phyloP scores from a whole-genome alignment of 2,329 filamentous ascomycete genomes.

The Geoglossum cookeanum region DNA sequence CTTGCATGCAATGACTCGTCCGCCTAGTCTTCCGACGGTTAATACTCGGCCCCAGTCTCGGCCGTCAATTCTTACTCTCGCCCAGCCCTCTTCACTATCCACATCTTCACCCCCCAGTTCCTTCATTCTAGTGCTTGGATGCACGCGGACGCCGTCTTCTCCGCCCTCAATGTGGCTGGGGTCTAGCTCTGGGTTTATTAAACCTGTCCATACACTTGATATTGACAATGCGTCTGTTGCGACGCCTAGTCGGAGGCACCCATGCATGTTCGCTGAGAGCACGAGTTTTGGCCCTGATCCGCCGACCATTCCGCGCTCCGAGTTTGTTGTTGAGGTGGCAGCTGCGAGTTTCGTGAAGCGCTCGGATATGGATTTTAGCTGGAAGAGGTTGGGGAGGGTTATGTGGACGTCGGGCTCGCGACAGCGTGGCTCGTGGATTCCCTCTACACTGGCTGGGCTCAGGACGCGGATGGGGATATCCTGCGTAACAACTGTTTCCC shows the following conservation, averaged over 20 bases:
- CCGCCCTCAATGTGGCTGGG: slow-evolving; percentile 50
- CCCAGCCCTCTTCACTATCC: slow-evolving; percentile 66
- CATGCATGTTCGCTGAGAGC: slow-evolving; percentile 86
- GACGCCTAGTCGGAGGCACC: slow-evolving; percentile 60
- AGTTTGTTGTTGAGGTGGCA: slow-evolving; percentile 21
- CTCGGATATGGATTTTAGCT: slow-evolving; percentile 86
- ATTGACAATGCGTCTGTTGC: slow-evolving; percentile 72
- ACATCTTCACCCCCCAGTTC: slow-evolving; percentile 33
- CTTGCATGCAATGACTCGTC: slow-evolving; percentile 87
- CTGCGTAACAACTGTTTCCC: slow-evolving; percentile 84
- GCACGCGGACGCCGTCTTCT: slow-evolving; percentile 48
- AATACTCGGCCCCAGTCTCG: slow-evolving; percentile 90
- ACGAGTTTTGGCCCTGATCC: slow-evolving; percentile 47
- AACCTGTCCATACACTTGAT: slow-evolving; percentile 63
- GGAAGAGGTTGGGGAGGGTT: slow-evolving; percentile 64
- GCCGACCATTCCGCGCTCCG: slow-evolving; percentile 11
- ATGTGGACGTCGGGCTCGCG: slow-evolving; percentile 91
- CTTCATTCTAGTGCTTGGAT: slow-evolving; percentile 65
- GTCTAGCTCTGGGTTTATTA: slow-evolving; percentile 77
- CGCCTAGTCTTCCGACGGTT: slow-evolving; percentile 75
- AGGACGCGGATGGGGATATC: slow-evolving; percentile 91
- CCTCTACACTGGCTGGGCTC: slow-evolving; percentile 64
- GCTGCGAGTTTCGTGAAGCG: slow-evolving; percentile 74
- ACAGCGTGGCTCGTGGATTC: slow-evolving; percentile 80
- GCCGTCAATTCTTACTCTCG: slow-evolving; percentile 76